phyloP scores from a whole-genome alignment of 2,329 filamentous ascomycete genomes.

The Curvularia spicifera region DNA sequence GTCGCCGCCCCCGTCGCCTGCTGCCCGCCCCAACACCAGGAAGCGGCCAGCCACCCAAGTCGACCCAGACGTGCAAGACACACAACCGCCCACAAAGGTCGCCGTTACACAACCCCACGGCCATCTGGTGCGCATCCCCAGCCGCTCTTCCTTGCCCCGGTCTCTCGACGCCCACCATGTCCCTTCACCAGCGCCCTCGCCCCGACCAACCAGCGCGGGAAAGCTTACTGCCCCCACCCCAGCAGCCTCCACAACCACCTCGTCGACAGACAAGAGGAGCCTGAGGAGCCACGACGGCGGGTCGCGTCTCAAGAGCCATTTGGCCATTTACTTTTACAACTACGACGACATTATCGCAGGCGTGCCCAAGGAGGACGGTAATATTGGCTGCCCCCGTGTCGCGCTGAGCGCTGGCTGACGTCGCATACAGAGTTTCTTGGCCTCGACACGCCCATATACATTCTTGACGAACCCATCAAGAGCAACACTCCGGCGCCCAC shows the following conservation, averaged over 20 bases:
- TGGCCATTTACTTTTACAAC: constrained; percentile 88
- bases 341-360: constrained; percentile 95
- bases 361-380: constrained; percentile 78
- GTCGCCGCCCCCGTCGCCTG: constrained; percentile 15
- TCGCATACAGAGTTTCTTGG: constrained; percentile 69
- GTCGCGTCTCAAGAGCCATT: constrained; percentile 85
- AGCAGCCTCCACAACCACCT: constrained; percentile 11
- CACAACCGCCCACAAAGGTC: constrained; percentile 52
- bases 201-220: constrained; percentile 36
- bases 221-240: constrained; percentile 38
- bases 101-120: constrained; percentile 54
- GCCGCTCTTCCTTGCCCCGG: constrained; percentile 50
- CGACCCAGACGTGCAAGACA: constrained; percentile 32
- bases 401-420: constrained; percentile 24
- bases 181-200: constrained; percentile 41
- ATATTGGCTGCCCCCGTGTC: constrained; percentile 27
- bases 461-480: constrained; percentile 65
- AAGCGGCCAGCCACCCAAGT: constrained; percentile 41
- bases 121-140: constrained; percentile 51
- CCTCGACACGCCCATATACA: constrained; percentile 73
- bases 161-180: constrained; percentile 43
- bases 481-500: constrained; percentile 29
- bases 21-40: constrained; percentile 34
- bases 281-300: constrained; percentile 84
- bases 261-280: constrained; percentile 69